A percentile compares a stretch with the other conserved stretches of the same genome.
Evolutionary conservation across 192 early-diverging fungal species (phyloP).

Genomic region (Linnemannia hyalina): DNA sequence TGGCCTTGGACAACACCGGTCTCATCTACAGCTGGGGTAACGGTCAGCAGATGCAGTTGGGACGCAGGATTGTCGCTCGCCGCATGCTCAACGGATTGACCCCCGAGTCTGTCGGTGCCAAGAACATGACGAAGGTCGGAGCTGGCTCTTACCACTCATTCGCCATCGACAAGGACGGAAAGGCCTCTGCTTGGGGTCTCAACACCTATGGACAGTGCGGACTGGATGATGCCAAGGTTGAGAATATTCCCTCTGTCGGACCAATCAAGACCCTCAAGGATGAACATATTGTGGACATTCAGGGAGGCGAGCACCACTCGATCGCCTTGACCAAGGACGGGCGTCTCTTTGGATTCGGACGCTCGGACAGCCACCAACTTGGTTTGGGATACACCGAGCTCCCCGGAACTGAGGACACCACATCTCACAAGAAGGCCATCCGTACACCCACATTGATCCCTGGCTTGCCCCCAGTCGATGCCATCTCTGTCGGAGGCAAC

Average conservation of each 20-base stretch:
- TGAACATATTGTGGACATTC: conserved; percentile 67
- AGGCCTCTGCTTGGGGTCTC: conserved; percentile 86
- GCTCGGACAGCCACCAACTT: conserved; percentile 86
- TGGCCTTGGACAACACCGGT: conserved; percentile 79
- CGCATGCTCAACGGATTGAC: conserved; percentile 73
- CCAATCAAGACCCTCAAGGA: conserved; percentile 64
- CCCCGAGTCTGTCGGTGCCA: conserved; percentile 67
- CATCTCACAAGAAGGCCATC: conserved; percentile 70
- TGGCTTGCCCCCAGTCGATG: conserved; percentile 44
- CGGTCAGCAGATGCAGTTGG: conserved; percentile 91
- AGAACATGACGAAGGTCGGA: conserved; percentile 73
- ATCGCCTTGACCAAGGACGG: conserved; percentile 83
- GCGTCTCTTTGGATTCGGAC: conserved; percentile 83
- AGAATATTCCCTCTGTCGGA: conserved; percentile 68
- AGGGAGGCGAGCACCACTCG: conserved; percentile 91
- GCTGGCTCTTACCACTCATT: conserved; percentile 90
- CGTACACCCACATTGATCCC: conserved; percentile 68
- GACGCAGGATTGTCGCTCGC: conserved; percentile 83
- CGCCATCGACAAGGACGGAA: conserved; percentile 74
- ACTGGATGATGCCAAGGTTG: conserved; percentile 48
- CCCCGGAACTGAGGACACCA: conserved; percentile 49
- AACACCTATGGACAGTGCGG: conserved; percentile 95
- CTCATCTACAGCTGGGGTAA: conserved; percentile 92
- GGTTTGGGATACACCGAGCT: conserved; percentile 66
- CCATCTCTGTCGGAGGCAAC: conserved; percentile 73